Evolutionary conservation across 2,329 filamentous ascomycete species (phyloP).

Genomic region (Coniochaeta hoffmannii): DNA sequence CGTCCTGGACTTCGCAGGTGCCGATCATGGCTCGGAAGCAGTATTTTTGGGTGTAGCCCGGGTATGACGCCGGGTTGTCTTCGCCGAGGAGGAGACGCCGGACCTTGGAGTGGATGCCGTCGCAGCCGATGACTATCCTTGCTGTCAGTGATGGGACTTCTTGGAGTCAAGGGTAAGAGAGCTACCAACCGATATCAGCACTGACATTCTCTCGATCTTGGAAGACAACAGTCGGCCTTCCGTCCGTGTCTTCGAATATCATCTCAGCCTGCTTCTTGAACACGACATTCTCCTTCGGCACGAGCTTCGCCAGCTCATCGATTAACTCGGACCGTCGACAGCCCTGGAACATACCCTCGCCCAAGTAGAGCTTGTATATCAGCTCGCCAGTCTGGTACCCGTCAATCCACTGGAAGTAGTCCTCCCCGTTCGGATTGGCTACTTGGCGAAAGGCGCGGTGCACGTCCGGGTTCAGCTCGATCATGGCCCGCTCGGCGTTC

Average conservation of each 20-base stretch:
- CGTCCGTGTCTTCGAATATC: conserved; percentile 17
- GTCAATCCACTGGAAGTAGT: conserved; percentile 36
- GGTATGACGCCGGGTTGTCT: conserved; percentile 14
- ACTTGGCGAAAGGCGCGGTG: conserved; percentile 28
- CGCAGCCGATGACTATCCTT: conserved; percentile 52
- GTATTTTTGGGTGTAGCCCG: conserved; percentile 49
- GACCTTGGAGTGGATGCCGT: conserved; percentile 54
- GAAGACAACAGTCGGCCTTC: conserved; percentile 14
- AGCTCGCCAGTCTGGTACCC: conserved; percentile 22
- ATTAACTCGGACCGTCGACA: conserved; percentile 32
- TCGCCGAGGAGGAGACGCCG: conserved; percentile 38
- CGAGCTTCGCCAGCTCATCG: conserved; percentile 26
- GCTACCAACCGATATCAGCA: conserved; percentile 21
- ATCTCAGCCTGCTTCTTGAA: conserved; percentile 26
- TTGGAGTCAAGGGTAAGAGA: neutral
- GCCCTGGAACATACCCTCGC: conserved; percentile 33
- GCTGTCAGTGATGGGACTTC: neutral
- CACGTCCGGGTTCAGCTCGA: conserved; percentile 26
- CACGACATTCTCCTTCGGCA: conserved; percentile 18
- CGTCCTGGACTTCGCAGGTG: conserved; percentile 42
- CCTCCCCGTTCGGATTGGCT: conserved; percentile 28
- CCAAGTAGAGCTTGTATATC: conserved; percentile 26
- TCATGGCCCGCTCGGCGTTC: conserved; percentile 41
- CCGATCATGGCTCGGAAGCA: conserved; percentile 56
- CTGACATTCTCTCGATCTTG: conserved; percentile 7